Evolutionary conservation across 495 filamentous ascomycete species (phyloP).

Genomic region (Chaetomium tenue): DNA sequence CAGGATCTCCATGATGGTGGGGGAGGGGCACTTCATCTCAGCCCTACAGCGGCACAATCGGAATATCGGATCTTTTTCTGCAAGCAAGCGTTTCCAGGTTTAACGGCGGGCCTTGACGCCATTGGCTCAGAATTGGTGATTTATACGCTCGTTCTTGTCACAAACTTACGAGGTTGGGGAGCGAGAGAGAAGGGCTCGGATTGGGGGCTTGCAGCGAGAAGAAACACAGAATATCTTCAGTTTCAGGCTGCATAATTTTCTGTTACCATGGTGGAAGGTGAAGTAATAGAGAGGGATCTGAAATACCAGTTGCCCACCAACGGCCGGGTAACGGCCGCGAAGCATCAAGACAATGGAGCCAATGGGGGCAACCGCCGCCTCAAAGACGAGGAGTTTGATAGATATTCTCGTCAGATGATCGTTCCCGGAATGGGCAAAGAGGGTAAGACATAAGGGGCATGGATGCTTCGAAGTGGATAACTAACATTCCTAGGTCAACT

Average conservation of each 20-base stretch:
- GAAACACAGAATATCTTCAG: no score
- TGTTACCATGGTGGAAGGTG: no score
- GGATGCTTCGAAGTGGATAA: conserved; percentile 10
- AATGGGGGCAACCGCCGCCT: conserved; percentile 20
- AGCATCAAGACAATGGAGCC: neutral
- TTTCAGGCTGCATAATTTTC: no score
- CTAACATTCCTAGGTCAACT: conserved; percentile 63
- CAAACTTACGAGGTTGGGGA: no score
- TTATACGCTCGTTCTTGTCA: no score
- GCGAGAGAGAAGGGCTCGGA: no score
- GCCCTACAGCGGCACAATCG: conserved; percentile 23
- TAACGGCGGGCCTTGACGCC: neutral
- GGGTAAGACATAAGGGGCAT: conserved; percentile 44
- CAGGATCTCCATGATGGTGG: conserved; percentile 15
- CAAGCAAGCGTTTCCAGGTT: neutral
- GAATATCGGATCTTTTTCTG: neutral
- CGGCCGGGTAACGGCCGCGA: neutral
- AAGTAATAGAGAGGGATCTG: conserved; percentile 5
- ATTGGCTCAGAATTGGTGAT: neutral
- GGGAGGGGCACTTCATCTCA: conserved; percentile 26
- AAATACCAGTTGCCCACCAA: neutral
- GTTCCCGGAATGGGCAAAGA: conserved; percentile 78
- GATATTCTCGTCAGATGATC: conserved; percentile 93
- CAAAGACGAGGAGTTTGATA: conserved; percentile 38
- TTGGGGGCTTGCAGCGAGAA: no score